A percentile compares a stretch with the other conserved stretches of the same genome.
These are phyloP conservation scores for Pseudocercospora ulei DNA, from an alignment of 2,329 filamentous ascomycete species.

Conservation along the genomic window DNA sequence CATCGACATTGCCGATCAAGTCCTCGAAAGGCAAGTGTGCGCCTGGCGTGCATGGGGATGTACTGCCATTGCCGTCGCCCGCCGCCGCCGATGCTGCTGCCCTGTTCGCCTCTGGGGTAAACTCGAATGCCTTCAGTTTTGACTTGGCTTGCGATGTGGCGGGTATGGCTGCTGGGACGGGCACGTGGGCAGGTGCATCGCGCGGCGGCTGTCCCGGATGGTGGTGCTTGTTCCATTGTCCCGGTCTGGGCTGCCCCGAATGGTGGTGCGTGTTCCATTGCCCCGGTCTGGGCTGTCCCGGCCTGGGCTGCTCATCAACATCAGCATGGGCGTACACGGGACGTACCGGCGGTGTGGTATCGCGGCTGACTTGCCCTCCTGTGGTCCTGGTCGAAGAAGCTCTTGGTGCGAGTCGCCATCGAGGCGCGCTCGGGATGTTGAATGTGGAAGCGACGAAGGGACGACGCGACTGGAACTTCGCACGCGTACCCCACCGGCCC, in stretches of 20 bases:
- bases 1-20: slow-evolving; percentile 52
- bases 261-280: slow-evolving; percentile 24
- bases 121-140: slow-evolving; percentile 49
- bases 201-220: slow-evolving; percentile 18
- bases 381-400: slow-evolving; percentile 45
- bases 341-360: no score
- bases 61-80: slow-evolving; percentile 19
- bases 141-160: slow-evolving; percentile 46
- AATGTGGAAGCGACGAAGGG: no score
- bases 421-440: not conserved
- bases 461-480: no score
- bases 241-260: slow-evolving; percentile 21
- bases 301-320: slow-evolving; percentile 13
- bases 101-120: slow-evolving; percentile 30
- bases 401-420: slow-evolving; percentile 39
- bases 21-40: slow-evolving; percentile 52
- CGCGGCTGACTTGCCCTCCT: slow-evolving; percentile 36
- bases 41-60: slow-evolving; percentile 50
- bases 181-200: slow-evolving; percentile 24
- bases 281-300: slow-evolving; percentile 21
- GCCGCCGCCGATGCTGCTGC: slow-evolving; percentile 38
- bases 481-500: no score
- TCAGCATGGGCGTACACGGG: slow-evolving; percentile 8
- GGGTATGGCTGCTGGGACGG: slow-evolving; percentile 39
- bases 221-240: slow-evolving; percentile 24